Percentiles rank a stretch among this genome's conserved stretches.
Evolutionary conservation across 305 asterid genomes (phyloP).

Genomic region (Solanum chacoense): DNA sequence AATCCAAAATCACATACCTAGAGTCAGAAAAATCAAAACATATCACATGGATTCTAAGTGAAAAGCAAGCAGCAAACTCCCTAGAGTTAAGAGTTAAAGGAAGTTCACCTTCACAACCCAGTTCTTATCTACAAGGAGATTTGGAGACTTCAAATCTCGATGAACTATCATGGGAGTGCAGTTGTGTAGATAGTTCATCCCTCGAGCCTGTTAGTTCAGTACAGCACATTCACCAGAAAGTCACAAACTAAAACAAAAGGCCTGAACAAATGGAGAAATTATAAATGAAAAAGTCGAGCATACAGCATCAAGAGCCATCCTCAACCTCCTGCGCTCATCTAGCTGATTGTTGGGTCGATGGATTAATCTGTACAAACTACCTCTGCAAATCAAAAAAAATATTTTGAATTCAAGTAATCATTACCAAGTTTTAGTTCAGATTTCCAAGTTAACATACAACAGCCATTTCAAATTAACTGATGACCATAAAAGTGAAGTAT

Average conservation of each 20-base stretch:
- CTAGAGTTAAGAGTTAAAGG: conserved; percentile 5
- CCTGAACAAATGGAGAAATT: neutral
- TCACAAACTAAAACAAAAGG: conserved; percentile 9
- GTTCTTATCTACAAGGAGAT: conserved; percentile 93
- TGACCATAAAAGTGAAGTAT: neutral
- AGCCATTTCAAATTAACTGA: neutral
- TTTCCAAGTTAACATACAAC: conserved; percentile 8
- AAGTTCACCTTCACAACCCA: conserved; percentile 91
- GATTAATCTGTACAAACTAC: conserved; percentile 86
- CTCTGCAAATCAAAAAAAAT: conserved; percentile 49
- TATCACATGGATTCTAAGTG: neutral
- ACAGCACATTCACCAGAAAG: conserved; percentile 7
- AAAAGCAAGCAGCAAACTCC: neutral
- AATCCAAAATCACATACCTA: conserved; percentile 95
- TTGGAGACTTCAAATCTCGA: conserved; percentile 96
- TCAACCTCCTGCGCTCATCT: conserved; percentile 84
- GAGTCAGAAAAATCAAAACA: conserved; percentile 10
- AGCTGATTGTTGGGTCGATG: conserved; percentile 93
- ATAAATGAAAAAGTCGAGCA: conserved; percentile 18
- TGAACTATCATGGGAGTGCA: conserved; percentile 87
- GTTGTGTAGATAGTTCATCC: conserved; percentile 97
- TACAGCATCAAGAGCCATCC: conserved; percentile 97
- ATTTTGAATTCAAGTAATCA: neutral
- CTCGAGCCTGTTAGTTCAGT: conserved; percentile 64
- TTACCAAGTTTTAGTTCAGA: conserved; percentile 5